Percentiles rank a stretch among this genome's conserved stretches.
Conservation (phyloP, 768 basidiomycete genomes). For the Kwoniella bestiolae region DNA sequence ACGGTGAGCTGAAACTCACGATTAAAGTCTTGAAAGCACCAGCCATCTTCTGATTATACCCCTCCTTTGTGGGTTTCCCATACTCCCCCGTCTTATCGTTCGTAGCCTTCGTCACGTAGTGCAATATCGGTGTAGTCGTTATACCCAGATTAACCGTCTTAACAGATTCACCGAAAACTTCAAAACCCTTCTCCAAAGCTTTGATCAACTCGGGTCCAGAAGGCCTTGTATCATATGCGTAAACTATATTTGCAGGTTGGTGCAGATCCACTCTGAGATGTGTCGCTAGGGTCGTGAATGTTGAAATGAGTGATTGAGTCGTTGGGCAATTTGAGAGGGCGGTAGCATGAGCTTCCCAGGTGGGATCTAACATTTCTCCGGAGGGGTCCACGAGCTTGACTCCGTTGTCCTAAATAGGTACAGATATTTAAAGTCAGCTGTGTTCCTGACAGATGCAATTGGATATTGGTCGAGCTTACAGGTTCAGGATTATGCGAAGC, state of each 20-base stretch:
- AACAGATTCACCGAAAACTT: conserved; percentile 65
- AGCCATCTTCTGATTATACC: conserved; percentile 81
- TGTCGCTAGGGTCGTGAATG: conserved; percentile 68
- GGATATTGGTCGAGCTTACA: conserved; percentile 60
- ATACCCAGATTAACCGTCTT: conserved; percentile 76
- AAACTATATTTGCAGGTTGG: conserved; percentile 80
- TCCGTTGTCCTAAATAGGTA: conserved; percentile 94
- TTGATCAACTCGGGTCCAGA: conserved; percentile 76
- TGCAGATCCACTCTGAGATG: conserved; percentile 74
- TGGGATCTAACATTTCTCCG: conserved; percentile 93
- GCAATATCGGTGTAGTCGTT: conserved; percentile 91
- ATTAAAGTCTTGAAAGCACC: conserved; percentile 82
- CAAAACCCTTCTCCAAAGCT: conserved; percentile 81
- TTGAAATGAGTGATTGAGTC: conserved; percentile 71
- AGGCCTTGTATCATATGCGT: conserved; percentile 90
- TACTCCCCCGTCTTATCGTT: conserved; percentile 80
- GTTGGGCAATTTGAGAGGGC: conserved; percentile 79
- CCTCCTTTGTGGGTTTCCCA: conserved; percentile 78
- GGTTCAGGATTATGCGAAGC: conserved; percentile 99
- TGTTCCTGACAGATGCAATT: background rate
- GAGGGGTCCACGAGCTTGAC: conserved; percentile 97
- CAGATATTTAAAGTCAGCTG: background rate
- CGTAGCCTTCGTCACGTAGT: conserved; percentile 87
- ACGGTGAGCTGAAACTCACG: conserved; percentile 62
- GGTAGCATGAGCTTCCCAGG: conserved; percentile 91